These are phyloP conservation scores for Colletotrichum karsti DNA, from an alignment of 2,329 filamentous ascomycete species.

Conservation along the genomic window DNA sequence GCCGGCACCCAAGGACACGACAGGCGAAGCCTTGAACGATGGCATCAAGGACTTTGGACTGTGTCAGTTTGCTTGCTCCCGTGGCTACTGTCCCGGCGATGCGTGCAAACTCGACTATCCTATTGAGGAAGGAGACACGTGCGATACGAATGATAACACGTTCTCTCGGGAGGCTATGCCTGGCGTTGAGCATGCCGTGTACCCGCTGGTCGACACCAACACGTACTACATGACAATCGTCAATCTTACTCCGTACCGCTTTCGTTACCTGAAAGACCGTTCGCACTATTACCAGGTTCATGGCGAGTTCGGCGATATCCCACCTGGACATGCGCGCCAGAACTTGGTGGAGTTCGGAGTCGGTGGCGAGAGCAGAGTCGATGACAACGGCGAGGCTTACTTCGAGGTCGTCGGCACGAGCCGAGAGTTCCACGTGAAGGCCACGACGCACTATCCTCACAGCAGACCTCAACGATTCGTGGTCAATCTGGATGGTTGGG, in stretches of 20 bases:
- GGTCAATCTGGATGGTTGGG: conserved; percentile 40
- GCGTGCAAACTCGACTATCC: not conserved
- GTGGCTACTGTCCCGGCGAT: conserved; percentile 50
- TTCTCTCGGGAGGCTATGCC: not conserved
- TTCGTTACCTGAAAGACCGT: conserved; percentile 30
- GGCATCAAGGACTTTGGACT: conserved; percentile 46
- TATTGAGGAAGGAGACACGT: not conserved
- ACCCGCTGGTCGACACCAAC: not conserved
- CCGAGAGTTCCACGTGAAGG: conserved; percentile 39
- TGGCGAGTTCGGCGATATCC: conserved; percentile 41
- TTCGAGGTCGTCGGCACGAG: conserved; percentile 39
- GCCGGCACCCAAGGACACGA: not conserved
- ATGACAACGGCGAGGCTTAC: conserved; percentile 42
- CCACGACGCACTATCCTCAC: conserved; percentile 39
- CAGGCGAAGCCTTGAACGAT: not conserved
- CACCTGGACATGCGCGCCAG: conserved; percentile 40
- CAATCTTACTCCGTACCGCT: conserved; percentile 42
- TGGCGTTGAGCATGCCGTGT: rapidly evolving
- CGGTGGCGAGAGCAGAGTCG: conserved; percentile 25
- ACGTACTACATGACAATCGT: conserved; percentile 43
- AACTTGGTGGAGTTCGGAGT: conserved; percentile 36
- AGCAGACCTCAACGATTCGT: conserved; percentile 36
- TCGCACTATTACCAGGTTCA: conserved; percentile 41
- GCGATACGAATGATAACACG: not conserved
- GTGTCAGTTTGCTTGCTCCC: conserved; percentile 53